phyloP scores from a whole-genome alignment of 2,329 filamentous ascomycete species.

The Aspergillus sclerotialis region DNA sequence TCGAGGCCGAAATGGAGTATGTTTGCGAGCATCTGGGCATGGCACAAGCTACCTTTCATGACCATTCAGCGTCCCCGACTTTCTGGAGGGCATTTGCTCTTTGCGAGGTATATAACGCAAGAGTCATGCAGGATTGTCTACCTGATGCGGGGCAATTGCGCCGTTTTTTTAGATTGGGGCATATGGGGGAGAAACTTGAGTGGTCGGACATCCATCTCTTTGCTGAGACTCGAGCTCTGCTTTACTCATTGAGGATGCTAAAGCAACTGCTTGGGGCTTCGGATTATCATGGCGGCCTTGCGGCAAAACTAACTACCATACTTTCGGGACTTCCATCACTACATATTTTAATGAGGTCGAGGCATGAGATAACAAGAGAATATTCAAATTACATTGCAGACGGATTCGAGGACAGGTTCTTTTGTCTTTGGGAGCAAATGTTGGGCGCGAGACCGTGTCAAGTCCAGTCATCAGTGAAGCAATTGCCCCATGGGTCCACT shows the following conservation, averaged over 20 bases:
- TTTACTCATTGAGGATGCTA: constrained; percentile 58
- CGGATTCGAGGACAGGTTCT: not conserved
- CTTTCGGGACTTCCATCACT: constrained; percentile 23
- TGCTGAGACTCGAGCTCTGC: constrained; percentile 53
- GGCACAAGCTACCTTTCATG: constrained; percentile 9
- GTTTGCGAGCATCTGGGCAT: constrained; percentile 18
- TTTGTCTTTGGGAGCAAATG: not conserved
- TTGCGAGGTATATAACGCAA: constrained; percentile 19
- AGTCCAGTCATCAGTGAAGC: constrained; percentile 1
- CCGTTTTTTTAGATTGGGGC: constrained; percentile 22
- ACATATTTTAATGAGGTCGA: constrained; percentile 21
- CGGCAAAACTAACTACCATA: constrained; percentile 8
- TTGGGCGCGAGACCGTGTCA: not conserved
- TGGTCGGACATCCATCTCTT: constrained; percentile 58
- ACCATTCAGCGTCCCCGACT: constrained; percentile 4
- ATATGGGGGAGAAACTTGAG: constrained; percentile 26
- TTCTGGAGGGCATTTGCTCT: constrained; percentile 32
- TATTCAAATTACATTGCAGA: not conserved
- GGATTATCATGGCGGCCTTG: constrained; percentile 16
- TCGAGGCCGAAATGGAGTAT: constrained; percentile 9
- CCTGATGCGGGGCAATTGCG: constrained; percentile 14
- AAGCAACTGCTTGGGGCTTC: constrained; percentile 42
- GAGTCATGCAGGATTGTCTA: constrained; percentile 6
- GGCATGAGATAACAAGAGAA: constrained; percentile 12
- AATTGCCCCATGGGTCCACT: constrained; percentile 4